Percentiles rank a stretch among this genome's conserved stretches.
These are phyloP conservation scores for Saururus chinensis DNA, from an alignment of 164 flowering plant species.

Conservation along the genomic window DNA sequence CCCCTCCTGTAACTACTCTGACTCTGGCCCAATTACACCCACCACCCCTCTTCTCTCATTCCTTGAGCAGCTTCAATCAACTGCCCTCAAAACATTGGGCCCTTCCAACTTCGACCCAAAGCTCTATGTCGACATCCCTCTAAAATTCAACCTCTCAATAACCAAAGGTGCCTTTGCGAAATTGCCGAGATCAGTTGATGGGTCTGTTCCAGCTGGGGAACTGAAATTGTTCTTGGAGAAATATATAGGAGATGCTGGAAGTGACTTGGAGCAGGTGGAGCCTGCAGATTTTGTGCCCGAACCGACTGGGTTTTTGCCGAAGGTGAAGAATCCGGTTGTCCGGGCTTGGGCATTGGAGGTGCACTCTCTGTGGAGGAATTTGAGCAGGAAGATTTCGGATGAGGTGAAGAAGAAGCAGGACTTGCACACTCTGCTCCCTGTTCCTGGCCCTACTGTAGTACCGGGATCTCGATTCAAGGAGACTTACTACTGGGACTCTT, in stretches of 20 bases:
- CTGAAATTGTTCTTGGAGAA: constrained; percentile 29
- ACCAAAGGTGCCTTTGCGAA: constrained; percentile 34
- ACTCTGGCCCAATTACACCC: too few relatives aligned
- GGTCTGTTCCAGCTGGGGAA: constrained; percentile 27
- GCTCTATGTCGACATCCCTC: constrained; percentile 54
- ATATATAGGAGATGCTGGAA: constrained; percentile 49
- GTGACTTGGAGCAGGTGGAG: constrained; percentile 41
- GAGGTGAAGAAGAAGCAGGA: constrained; percentile 36
- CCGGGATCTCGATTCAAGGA: constrained; percentile 87
- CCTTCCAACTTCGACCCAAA: constrained; percentile 55
- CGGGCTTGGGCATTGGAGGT: constrained; percentile 79
- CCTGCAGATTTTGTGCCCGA: constrained; percentile 52
- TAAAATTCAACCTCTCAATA: constrained; percentile 31
- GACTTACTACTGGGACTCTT: constrained; percentile 96
- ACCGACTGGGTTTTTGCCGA: constrained; percentile 58
- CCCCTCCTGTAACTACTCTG: too few relatives aligned
- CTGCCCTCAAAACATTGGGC: constrained; percentile 47
- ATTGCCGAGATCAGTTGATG: constrained; percentile 24
- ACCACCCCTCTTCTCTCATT: constrained; percentile 45
- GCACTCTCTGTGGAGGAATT: constrained; percentile 73
- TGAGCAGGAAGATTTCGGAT: constrained; percentile 55
- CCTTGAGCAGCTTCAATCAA: constrained; percentile 45
- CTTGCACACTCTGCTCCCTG: constrained; percentile 58
- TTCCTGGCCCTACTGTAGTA: constrained; percentile 42
- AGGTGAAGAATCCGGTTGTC: constrained; percentile 40